Percentiles rank a stretch among this genome's conserved stretches.
phyloP scores from a whole-genome alignment of 2,329 filamentous ascomycete species.

The Xylariaceae sp. region DNA sequence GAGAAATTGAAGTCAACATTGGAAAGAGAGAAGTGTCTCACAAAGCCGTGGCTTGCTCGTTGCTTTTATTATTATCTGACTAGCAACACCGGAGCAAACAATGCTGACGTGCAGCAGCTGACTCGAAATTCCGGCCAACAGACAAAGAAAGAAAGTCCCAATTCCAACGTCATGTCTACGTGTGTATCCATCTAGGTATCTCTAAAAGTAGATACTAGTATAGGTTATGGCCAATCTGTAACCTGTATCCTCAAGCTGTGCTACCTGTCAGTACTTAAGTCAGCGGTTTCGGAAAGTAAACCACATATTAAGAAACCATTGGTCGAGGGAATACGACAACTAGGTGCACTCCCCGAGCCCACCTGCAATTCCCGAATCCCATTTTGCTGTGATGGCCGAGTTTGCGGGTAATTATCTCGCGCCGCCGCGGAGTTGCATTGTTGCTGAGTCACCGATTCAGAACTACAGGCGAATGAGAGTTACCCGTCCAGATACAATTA shows the following conservation, averaged over 20 bases:
- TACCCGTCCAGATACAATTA: too few relatives aligned
- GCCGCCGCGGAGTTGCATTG: too few relatives aligned
- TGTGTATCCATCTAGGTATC: too few relatives aligned
- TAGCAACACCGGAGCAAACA: constrained; percentile 6
- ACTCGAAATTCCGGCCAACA: background rate
- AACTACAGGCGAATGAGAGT: constrained; percentile 10
- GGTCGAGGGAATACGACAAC: too few relatives aligned
- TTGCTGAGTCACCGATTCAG: constrained; percentile 20
- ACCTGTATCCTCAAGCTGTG: too few relatives aligned
- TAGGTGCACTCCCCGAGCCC: background rate
- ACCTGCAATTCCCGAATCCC: background rate
- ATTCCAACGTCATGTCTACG: constrained; percentile 2
- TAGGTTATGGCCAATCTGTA: too few relatives aligned
- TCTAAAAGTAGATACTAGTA: too few relatives aligned
- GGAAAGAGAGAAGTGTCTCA: constrained; percentile 2
- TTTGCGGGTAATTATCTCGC: background rate
- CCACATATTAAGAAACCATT: too few relatives aligned
- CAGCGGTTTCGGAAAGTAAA: too few relatives aligned
- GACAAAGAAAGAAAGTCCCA: constrained; percentile 2
- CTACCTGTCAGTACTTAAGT: too few relatives aligned
- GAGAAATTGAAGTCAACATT: constrained; percentile 7
- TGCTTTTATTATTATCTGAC: constrained; percentile 14
- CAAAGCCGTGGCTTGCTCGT: background rate
- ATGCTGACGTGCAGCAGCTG: constrained; percentile 9
- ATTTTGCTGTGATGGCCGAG: background rate